phyloP scores from a whole-genome alignment of 495 filamentous ascomycete genomes.

The Lophiostoma macrostomum region DNA sequence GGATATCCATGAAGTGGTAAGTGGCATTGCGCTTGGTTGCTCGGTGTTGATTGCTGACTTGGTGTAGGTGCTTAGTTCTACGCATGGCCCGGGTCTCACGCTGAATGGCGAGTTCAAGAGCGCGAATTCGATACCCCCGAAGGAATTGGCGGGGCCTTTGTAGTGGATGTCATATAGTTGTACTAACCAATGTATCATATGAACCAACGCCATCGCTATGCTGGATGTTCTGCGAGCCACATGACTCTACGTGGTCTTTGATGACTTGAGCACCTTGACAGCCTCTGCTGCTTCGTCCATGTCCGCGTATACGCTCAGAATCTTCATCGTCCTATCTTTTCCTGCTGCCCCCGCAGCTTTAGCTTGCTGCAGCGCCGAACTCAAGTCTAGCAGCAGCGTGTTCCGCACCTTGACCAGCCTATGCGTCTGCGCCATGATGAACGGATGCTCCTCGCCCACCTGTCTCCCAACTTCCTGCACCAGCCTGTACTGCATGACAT shows the following conservation, averaged over 20 bases:
- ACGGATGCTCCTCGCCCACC: conserved; percentile 63
- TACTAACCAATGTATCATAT: conserved; percentile 27
- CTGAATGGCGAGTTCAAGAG: conserved; percentile 73
- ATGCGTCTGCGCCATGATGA: conserved; percentile 56
- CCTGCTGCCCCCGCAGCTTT: conserved; percentile 53
- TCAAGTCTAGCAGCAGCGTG: conserved; percentile 80
- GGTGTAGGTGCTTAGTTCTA: conserved; percentile 77
- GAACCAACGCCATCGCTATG: conserved; percentile 37
- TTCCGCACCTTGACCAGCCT: conserved; percentile 62
- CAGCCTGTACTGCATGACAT: conserved; percentile 57
- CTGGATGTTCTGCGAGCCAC: conserved; percentile 18
- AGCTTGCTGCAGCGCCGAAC: conserved; percentile 71
- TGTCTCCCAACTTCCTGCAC: conserved; percentile 50
- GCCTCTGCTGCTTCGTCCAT: conserved; percentile 74
- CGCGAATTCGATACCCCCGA: conserved; percentile 53
- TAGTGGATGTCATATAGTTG: conserved; percentile 40
- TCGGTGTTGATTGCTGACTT: conserved; percentile 8
- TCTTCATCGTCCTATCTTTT: conserved; percentile 58
- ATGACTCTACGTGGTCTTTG: conserved; percentile 48
- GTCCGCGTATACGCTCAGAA: conserved; percentile 73
- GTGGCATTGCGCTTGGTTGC: conserved; percentile 24
- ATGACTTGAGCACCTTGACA: conserved; percentile 56
- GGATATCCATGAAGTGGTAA: conserved; percentile 82
- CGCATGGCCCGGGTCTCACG: conserved; percentile 78
- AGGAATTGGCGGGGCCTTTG: conserved; percentile 43